Evolutionary conservation across 176 grass and related monocot genomes (phyloP).

Genomic region (Leersia perrieri): DNA sequence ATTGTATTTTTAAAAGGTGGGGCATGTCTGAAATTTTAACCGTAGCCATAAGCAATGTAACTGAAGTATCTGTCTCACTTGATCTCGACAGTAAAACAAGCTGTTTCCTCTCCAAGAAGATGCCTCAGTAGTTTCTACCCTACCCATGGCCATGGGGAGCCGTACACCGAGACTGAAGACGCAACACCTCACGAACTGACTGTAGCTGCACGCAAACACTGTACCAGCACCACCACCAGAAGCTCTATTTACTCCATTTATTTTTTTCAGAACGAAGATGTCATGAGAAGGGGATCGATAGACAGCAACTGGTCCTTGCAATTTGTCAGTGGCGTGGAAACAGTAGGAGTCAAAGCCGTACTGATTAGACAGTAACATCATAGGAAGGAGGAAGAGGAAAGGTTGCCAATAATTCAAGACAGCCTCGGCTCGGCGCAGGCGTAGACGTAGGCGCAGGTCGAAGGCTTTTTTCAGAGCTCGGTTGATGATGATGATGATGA

Average conservation of each 20-base stretch:
- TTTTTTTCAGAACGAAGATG: not conserved
- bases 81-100: not conserved
- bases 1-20: too few species aligned
- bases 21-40: too few species aligned
- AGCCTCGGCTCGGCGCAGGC: not conserved
- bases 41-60: not conserved
- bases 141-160: not conserved
- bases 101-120: too few species aligned
- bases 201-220: not conserved
- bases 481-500: not conserved
- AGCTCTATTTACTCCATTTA: not conserved
- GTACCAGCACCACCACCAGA: not conserved
- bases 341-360: conserved; percentile 27
- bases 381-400: not conserved
- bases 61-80: not conserved
- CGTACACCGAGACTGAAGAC: not conserved
- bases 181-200: not conserved
- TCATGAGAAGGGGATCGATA: not conserved
- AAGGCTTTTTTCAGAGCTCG: not conserved
- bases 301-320: conserved; percentile 2
- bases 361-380: not conserved
- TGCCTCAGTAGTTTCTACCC: too few species aligned
- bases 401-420: conserved; percentile 39
- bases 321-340: not conserved
- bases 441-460: not conserved